These are phyloP conservation scores for Hyaloscypha bicolor DNA, from an alignment of 495 filamentous ascomycete genomes.

Conservation along the genomic window DNA sequence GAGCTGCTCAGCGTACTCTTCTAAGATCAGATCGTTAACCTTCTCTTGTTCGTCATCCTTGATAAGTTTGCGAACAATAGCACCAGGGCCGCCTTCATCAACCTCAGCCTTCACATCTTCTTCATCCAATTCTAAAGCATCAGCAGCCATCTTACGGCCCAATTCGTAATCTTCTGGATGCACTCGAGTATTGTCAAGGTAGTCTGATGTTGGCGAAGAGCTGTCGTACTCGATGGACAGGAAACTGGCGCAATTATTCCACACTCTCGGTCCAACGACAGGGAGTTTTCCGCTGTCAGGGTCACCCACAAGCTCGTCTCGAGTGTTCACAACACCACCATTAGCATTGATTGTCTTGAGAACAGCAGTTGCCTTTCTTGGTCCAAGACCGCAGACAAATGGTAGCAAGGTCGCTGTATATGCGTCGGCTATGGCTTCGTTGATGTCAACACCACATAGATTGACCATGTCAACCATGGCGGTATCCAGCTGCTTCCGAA, in stretches of 20 bases:
- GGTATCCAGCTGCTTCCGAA: constrained; percentile 83
- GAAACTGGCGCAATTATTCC: constrained; percentile 96
- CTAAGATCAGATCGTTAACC: constrained; percentile 93
- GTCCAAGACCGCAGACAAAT: constrained; percentile 91
- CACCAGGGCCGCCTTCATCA: constrained; percentile 82
- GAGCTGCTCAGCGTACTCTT: constrained; percentile 95
- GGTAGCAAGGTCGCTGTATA: constrained; percentile 86
- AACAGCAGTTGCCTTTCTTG: constrained; percentile 83
- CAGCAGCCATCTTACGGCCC: constrained; percentile 95
- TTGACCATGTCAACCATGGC: constrained; percentile 99
- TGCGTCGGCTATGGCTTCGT: constrained; percentile 78
- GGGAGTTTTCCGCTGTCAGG: constrained; percentile 71
- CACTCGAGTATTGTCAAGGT: constrained; percentile 92
- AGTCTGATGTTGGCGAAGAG: constrained; percentile 77
- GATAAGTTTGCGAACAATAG: constrained; percentile 89
- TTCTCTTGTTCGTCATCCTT: constrained; percentile 89
- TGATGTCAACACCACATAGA: constrained; percentile 90
- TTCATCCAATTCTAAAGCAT: constrained; percentile 93
- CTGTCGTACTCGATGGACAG: constrained; percentile 84
- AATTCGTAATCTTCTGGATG: constrained; percentile 98
- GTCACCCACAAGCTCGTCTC: constrained; percentile 86
- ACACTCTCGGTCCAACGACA: constrained; percentile 86
- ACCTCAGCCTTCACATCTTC: constrained; percentile 95
- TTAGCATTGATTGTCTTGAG: constrained; percentile 89
- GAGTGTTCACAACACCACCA: constrained; percentile 77